Conservation (phyloP, 2,329 filamentous ascomycete species). For the Cryphonectria carpinicola region DNA sequence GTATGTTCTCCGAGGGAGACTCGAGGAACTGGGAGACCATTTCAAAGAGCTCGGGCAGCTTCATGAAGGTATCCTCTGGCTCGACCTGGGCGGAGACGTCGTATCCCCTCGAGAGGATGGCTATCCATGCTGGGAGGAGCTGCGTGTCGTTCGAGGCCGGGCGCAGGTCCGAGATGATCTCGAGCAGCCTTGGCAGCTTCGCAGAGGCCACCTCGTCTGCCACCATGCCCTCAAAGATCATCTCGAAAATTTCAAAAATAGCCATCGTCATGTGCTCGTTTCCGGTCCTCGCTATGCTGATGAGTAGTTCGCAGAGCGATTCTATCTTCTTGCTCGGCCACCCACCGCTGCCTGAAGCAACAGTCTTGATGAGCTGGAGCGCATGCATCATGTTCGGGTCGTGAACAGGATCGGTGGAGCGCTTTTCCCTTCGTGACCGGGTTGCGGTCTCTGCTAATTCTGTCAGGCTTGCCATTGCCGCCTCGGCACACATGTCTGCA, state of each 20-base stretch:
- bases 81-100: slow-evolving; percentile 89
- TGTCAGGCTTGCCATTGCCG: slow-evolving; percentile 78
- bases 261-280: slow-evolving; percentile 97
- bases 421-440: slow-evolving; percentile 71
- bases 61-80: slow-evolving; percentile 88
- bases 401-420: slow-evolving; percentile 61
- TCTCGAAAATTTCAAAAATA: slow-evolving; percentile 95
- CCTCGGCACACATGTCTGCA: slow-evolving; percentile 94
- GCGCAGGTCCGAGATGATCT: slow-evolving; percentile 89
- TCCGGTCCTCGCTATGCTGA: slow-evolving; percentile 85
- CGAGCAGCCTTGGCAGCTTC: slow-evolving; percentile 86
- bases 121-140: slow-evolving; percentile 93
- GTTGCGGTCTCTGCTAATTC: slow-evolving; percentile 69
- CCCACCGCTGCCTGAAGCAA: slow-evolving; percentile 84
- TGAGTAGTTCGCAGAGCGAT: slow-evolving; percentile 82
- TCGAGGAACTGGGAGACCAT: slow-evolving; percentile 81
- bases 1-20: slow-evolving; percentile 88
- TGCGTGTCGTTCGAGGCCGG: slow-evolving; percentile 93
- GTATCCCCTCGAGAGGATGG: slow-evolving; percentile 90
- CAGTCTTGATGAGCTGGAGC: slow-evolving; percentile 86
- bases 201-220: slow-evolving; percentile 82
- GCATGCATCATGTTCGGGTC: slow-evolving; percentile 90
- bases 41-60: slow-evolving; percentile 81
- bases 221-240: slow-evolving; percentile 92
- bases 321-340: slow-evolving; percentile 98